Percentiles rank a stretch among this genome's conserved stretches.
Evolutionary conservation across 768 basidiomycete genomes (phyloP).

Genomic region (Hysterangium stoloniferum): DNA sequence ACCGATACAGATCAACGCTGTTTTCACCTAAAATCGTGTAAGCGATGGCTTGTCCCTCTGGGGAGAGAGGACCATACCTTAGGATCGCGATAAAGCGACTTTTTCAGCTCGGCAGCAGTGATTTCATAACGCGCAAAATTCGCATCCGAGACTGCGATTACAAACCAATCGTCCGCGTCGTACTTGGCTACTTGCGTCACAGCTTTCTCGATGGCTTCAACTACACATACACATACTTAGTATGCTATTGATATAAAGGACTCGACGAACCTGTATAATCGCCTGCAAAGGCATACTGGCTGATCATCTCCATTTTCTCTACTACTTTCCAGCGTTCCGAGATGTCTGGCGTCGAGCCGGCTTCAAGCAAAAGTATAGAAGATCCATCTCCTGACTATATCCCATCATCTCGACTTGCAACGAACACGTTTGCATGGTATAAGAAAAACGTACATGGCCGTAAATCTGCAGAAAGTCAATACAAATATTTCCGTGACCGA

Average conservation of each 20-base stretch:
- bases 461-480: conserved; percentile 38
- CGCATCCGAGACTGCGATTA: conserved; percentile 64
- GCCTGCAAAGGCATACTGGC: conserved; percentile 62
- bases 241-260: too few relatives aligned
- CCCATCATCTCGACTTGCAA: too few relatives aligned
- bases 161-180: conserved; percentile 67
- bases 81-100: conserved; percentile 49
- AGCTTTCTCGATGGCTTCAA: conserved; percentile 58
- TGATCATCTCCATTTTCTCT: conserved; percentile 62
- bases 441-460: conserved; percentile 44
- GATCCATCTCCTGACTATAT: conserved; percentile 57
- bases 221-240: too few relatives aligned
- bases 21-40: conserved; percentile 34
- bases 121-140: conserved; percentile 60
- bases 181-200: conserved; percentile 53
- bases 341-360: conserved; percentile 44
- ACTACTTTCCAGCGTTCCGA: conserved; percentile 57
- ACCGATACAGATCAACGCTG: conserved; percentile 60
- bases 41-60: background rate
- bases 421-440: too few relatives aligned
- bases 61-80: conserved; percentile 24
- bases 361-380: conserved; percentile 44
- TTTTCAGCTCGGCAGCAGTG: conserved; percentile 47
- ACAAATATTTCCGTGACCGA: background rate
- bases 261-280: conserved; percentile 47